Conservation (phyloP, 1,284 basidiomycete genomes). For the Cryptococcus sp. region DNA sequence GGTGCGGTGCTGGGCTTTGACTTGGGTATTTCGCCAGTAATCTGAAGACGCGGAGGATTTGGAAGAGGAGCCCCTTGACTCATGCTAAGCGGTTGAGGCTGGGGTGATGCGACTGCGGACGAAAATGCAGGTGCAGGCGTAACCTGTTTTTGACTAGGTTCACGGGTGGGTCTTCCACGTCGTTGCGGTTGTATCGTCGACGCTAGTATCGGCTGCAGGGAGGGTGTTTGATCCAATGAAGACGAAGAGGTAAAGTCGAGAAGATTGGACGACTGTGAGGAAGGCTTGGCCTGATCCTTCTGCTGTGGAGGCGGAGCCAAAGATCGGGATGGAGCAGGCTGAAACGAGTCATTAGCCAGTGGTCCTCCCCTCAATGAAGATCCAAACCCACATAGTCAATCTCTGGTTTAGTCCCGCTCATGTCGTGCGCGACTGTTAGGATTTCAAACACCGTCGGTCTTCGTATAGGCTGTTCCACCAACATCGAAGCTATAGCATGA, state of each 20-base stretch:
- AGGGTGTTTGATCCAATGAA: constrained; percentile 14
- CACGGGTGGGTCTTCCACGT: constrained; percentile 47
- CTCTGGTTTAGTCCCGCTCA: constrained; percentile 79
- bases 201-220: constrained; percentile 35
- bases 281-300: constrained; percentile 10
- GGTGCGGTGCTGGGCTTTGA: constrained; percentile 1
- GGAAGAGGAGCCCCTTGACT: not conserved
- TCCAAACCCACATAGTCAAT: constrained; percentile 63
- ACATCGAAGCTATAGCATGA: constrained; percentile 69
- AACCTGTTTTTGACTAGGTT: constrained; percentile 24
- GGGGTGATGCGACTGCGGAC: constrained; percentile 3
- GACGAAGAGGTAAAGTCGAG: constrained; percentile 50
- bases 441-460: constrained; percentile 81
- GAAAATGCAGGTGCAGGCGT: constrained; percentile 3
- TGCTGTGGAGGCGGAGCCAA: constrained; percentile 13
- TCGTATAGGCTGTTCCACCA: constrained; percentile 79
- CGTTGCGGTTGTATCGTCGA: constrained; percentile 48
- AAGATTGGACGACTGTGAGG: constrained; percentile 34
- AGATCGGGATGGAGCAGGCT: constrained; percentile 32
- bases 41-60: constrained; percentile 24
- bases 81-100: not conserved
- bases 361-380: constrained; percentile 16
- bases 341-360: not conserved
- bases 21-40: constrained; percentile 34
- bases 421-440: constrained; percentile 70